Evolutionary conservation across 441 rosid species (phyloP).

Genomic region (Populus hybrid): DNA sequence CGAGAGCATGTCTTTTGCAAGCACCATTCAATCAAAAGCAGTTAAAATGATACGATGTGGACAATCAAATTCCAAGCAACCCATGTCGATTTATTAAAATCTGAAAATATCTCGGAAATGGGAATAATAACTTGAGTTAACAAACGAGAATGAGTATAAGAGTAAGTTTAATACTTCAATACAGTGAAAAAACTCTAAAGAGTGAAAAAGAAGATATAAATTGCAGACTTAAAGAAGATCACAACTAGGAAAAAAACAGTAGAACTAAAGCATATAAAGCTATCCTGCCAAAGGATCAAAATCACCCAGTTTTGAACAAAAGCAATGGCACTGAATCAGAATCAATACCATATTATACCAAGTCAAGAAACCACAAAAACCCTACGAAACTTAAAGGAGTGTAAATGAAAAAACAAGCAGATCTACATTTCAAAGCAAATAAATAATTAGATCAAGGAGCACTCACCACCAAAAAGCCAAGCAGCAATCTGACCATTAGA

Average conservation of each 20-base stretch:
- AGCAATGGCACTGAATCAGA: slow-evolving; percentile 1
- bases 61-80: neutral
- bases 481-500: slow-evolving; percentile 70
- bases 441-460: slow-evolving; percentile 23
- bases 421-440: slow-evolving; percentile 18
- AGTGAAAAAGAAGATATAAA: neutral
- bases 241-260: neutral
- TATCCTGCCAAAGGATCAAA: neutral
- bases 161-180: neutral
- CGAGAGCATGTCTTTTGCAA: neutral
- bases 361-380: slow-evolving; percentile 14
- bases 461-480: slow-evolving; percentile 80
- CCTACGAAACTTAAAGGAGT: neutral
- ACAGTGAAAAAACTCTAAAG: neutral
- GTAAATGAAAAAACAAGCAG: slow-evolving; percentile 7
- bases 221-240: neutral
- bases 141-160: neutral
- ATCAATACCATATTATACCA: slow-evolving; percentile 21
- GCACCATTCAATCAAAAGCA: neutral
- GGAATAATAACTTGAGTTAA: neutral
- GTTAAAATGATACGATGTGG: neutral
- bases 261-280: neutral
- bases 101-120: neutral
- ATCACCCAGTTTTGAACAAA: slow-evolving; percentile 9
- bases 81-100: neutral